Evolutionary conservation across 805 yeast genomes (phyloP).

Genomic region (Wickerhamiella sorbophila): DNA sequence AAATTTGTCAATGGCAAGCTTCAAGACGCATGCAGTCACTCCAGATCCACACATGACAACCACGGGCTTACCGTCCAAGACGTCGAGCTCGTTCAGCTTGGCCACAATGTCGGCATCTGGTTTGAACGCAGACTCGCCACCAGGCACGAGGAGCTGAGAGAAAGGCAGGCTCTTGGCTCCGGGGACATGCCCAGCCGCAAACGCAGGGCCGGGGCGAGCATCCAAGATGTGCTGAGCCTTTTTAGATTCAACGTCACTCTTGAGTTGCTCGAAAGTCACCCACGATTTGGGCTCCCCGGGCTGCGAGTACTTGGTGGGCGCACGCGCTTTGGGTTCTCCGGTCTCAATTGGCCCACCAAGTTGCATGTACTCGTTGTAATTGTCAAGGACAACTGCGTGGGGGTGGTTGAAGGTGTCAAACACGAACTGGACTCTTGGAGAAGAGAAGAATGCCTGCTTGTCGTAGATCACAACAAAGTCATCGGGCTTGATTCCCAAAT

Average conservation of each 20-base stretch:
- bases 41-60: slow-evolving; percentile 94
- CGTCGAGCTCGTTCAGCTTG: slow-evolving; percentile 33
- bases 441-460: slow-evolving; percentile 66
- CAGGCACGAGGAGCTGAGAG: slow-evolving; percentile 40
- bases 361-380: slow-evolving; percentile 39
- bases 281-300: slow-evolving; percentile 21
- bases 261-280: slow-evolving; percentile 46
- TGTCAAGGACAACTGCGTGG: slow-evolving; percentile 54
- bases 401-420: slow-evolving; percentile 66
- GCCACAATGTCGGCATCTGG: slow-evolving; percentile 32
- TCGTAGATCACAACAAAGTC: slow-evolving; percentile 75
- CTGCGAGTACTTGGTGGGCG: slow-evolving; percentile 16
- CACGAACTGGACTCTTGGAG: slow-evolving; percentile 91
- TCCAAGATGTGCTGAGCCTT: slow-evolving; percentile 47
- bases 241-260: slow-evolving; percentile 38
- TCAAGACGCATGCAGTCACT: slow-evolving; percentile 81
- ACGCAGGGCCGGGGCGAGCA: slow-evolving; percentile 76
- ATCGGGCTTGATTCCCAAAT: slow-evolving; percentile 22
- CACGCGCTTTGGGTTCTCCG: slow-evolving; percentile 12
- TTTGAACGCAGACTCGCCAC: slow-evolving; percentile 30
- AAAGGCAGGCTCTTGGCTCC: slow-evolving; percentile 71
- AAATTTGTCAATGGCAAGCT: slow-evolving; percentile 49
- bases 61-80: slow-evolving; percentile 40
- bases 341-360: slow-evolving; percentile 35
- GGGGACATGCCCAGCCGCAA: slow-evolving; percentile 82